Evolutionary conservation across 129 eudicot species (phyloP), one percentile per base, ranked within the genome.

Genomic region (Sambucus nigra): DNA sequence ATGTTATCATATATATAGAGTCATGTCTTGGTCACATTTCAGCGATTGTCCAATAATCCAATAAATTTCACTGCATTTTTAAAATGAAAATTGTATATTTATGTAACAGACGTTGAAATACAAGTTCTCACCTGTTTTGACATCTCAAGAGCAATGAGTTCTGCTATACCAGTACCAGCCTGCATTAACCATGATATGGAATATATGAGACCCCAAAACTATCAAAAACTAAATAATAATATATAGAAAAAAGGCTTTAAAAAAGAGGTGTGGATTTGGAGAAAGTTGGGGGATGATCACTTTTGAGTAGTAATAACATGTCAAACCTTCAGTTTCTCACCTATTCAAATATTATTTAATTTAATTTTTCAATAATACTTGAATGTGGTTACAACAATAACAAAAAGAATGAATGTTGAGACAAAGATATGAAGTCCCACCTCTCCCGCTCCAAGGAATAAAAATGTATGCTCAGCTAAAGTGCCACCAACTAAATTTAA

Each of bases 121-220:
- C 7, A 26, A 39, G 16, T 38, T 22, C 61, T 59, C 19, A 92
- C 99, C 99, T 92, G 99, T 63, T 92, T 92, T 59, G 99, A 86
- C 44, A 92, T 92, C 68, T 92, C 94, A 28, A 86, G 94, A 25
- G 96, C 99, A 66, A 92, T 92, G 72, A 92, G 96, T 68, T 92
- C 99, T 26, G 99, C 99, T 60, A 92, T 92, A 33, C 99, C 99
- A 18, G 99, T 92, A 5, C 99, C 99, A 76, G 99, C 99, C 99
- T 91, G 91, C 60, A 76, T 47, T 52, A 46, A 62, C 24, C 25
- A 73, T n/a, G n/a, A n/a, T n/a, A n/a, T n/a, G n/a, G n/a, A n/a
- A n/a, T n/a, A n/a, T n/a, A n/a, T n/a, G n/a, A n/a, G n/a, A n/a
- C n/a, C n/a, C n/a, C n/a, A 41, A 17, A 25, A 50, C 23, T 29